Conservation (phyloP, 768 basidiomycete species). For the Podaxis mareebaensis region DNA sequence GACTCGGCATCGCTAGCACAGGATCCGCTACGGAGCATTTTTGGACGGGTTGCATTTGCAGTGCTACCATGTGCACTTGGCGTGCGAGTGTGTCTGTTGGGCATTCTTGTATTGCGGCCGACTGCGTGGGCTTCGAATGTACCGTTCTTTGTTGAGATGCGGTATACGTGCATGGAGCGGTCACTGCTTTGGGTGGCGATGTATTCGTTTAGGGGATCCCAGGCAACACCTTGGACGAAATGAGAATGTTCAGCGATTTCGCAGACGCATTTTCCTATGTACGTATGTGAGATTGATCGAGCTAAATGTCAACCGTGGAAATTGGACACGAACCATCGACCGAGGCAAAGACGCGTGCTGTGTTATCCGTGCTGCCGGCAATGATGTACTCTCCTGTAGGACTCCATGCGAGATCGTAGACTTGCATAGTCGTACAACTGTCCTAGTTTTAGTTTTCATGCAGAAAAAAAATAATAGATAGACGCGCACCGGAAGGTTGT, state of each 20-base stretch:
- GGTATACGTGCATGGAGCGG: conserved; percentile 93
- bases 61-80: conserved; percentile 53
- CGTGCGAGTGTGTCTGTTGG: conserved; percentile 68
- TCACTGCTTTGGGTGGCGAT: conserved; percentile 98
- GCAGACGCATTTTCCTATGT: conserved; percentile 77
- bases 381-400: conserved; percentile 93
- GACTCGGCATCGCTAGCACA: conserved; percentile 75
- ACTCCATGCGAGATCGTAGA: conserved; percentile 98
- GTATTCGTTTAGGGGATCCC: conserved; percentile 97
- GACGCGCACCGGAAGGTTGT: conserved; percentile 73
- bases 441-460: neutral
- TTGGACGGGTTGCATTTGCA: conserved; percentile 45
- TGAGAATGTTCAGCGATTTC: conserved; percentile 94
- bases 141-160: conserved; percentile 77
- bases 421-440: conserved; percentile 93
- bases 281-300: conserved; percentile 18
- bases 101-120: conserved; percentile 82
- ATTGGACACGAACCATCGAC: conserved; percentile 57
- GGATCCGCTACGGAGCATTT: conserved; percentile 68
- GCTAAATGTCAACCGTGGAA: neutral
- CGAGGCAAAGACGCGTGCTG: conserved; percentile 79
- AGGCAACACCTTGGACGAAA: conserved; percentile 98
- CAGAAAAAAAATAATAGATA: neutral
- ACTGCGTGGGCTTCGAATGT: conserved; percentile 87
- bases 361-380: conserved; percentile 97